Evolutionary conservation across 108 stramenopile species (phyloP).

Genomic region (Cyclotella kingstonii): DNA sequence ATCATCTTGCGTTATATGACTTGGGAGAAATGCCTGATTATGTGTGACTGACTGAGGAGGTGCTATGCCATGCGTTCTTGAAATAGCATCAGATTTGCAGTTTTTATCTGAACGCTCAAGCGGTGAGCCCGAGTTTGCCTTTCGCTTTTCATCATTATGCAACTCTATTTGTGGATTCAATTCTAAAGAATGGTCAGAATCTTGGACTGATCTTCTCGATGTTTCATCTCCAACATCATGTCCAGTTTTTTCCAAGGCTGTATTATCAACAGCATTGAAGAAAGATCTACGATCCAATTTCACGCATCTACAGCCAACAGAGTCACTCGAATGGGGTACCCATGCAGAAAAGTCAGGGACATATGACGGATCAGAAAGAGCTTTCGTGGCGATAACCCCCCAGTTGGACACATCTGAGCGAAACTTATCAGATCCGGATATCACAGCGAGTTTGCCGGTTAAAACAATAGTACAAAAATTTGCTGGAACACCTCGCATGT

Average conservation of each 20-base stretch:
- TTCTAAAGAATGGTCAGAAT: not conserved
- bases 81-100: not conserved
- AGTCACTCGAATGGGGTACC: slow-evolving; percentile 50
- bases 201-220: not conserved
- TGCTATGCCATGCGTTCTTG: not conserved
- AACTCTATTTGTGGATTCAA: not conserved
- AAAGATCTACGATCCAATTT: slow-evolving; percentile 55
- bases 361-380: slow-evolving; percentile 59
- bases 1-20: slow-evolving; percentile 10
- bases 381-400: slow-evolving; percentile 76
- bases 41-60: not conserved
- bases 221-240: slow-evolving; percentile 4
- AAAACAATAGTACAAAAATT: slow-evolving; percentile 80
- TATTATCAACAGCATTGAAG: slow-evolving; percentile 70
- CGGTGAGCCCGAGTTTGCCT: too few relatives aligned
- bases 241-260: slow-evolving; percentile 56
- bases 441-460: slow-evolving; percentile 77
- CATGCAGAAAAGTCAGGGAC: slow-evolving; percentile 84
- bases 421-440: slow-evolving; percentile 86
- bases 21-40: not conserved
- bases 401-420: slow-evolving; percentile 82
- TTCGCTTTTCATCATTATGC: not conserved
- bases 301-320: slow-evolving; percentile 73
- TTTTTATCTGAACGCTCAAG: not conserved
- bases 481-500: slow-evolving; percentile 61